phyloP scores from a whole-genome alignment of 768 basidiomycete species.

The Amanita rubescens region DNA sequence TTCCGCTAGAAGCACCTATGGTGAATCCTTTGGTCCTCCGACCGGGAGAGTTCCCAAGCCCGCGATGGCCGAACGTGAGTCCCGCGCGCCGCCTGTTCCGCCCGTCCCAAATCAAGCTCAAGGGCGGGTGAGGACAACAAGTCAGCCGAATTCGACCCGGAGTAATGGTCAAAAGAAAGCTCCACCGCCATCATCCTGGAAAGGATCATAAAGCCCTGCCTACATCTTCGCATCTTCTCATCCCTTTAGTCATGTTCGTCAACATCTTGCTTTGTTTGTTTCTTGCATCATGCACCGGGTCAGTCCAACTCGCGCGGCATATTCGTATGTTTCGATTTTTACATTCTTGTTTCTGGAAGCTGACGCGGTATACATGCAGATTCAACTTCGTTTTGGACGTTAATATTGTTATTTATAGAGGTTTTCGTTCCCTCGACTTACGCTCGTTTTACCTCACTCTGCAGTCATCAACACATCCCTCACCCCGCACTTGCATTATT shows the following conservation, averaged over 20 bases:
- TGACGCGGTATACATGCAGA: neutral
- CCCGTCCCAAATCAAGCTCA: slow-evolving; percentile 21
- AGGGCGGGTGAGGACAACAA: slow-evolving; percentile 32
- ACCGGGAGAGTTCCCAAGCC: neutral
- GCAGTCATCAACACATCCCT: neutral
- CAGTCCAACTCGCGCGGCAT: neutral
- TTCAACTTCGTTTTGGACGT: slow-evolving; percentile 3
- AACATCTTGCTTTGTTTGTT: neutral
- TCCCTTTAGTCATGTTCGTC: neutral
- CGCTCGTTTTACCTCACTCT: neutral
- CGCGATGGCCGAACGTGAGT: slow-evolving; percentile 9
- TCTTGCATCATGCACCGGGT: neutral
- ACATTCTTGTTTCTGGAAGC: neutral
- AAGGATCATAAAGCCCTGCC: slow-evolving; percentile 13
- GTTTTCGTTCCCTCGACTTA: neutral
- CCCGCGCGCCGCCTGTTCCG: slow-evolving; percentile 37
- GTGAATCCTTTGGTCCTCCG: slow-evolving; percentile 48
- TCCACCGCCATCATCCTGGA: slow-evolving; percentile 57
- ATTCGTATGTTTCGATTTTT: neutral
- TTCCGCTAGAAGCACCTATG: slow-evolving; percentile 63
- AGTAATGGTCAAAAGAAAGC: slow-evolving; percentile 20
- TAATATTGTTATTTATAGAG: slow-evolving; percentile 8
- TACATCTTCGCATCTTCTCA: neutral
- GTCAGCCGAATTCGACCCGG: slow-evolving; percentile 33
- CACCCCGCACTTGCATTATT: neutral